A percentile compares a stretch with the other conserved stretches of the same genome.
These are phyloP conservation scores for Caloboletus firmus DNA, from an alignment of 1,284 basidiomycete genomes.

Conservation along the genomic window DNA sequence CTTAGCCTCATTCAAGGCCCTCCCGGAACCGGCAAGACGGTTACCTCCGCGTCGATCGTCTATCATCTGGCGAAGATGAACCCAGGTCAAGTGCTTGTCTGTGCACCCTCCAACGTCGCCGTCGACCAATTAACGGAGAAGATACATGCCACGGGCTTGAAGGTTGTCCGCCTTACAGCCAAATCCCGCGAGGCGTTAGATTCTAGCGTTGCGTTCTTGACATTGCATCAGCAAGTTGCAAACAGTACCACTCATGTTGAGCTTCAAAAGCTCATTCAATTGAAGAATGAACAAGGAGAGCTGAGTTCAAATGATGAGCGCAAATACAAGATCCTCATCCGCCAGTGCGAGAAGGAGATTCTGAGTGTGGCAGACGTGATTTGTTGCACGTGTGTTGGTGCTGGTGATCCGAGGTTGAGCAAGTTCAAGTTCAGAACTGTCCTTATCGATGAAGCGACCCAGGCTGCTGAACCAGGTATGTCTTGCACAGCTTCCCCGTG, in stretches of 20 bases:
- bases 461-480: constrained; percentile 94
- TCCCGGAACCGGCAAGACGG: constrained; percentile 98
- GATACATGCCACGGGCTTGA: constrained; percentile 95
- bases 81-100: constrained; percentile 97
- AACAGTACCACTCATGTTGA: constrained; percentile 94
- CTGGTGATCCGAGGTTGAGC: constrained; percentile 91
- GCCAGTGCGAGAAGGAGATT: constrained; percentile 97
- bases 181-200: constrained; percentile 98
- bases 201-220: constrained; percentile 90
- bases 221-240: constrained; percentile 95
- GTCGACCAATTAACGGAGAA: constrained; percentile 99
- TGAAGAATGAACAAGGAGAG: constrained; percentile 98
- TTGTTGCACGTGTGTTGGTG: constrained; percentile 97
- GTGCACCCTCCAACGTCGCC: constrained; percentile 98
- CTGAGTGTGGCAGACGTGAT: constrained; percentile 95
- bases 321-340: constrained; percentile 94
- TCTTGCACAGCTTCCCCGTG: constrained; percentile 16
- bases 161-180: constrained; percentile 96
- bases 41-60: constrained; percentile 99
- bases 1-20: constrained; percentile 97
- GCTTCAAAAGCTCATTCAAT: constrained; percentile 94
- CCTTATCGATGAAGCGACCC: constrained; percentile 97
- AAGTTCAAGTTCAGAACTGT: constrained; percentile 99
- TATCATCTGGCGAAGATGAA: constrained; percentile 99
- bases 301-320: constrained; percentile 94